These are phyloP conservation scores for Emericellopsis cladophorae DNA, from an alignment of 2,329 filamentous ascomycete species.

Conservation along the genomic window DNA sequence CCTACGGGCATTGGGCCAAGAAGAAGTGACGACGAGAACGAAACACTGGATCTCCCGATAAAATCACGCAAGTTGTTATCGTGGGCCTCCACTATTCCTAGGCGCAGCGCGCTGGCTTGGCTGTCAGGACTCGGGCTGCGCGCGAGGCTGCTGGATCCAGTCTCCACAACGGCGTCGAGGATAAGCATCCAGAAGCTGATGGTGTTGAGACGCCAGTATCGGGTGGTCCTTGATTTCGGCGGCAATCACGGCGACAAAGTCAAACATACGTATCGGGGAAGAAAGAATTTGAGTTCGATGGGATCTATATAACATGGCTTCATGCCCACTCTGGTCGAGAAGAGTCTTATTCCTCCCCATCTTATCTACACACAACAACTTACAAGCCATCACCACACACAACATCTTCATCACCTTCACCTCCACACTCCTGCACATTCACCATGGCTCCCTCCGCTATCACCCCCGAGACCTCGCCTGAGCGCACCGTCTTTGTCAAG, in stretches of 20 bases:
- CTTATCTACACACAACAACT: background rate
- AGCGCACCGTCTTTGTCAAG: slow-evolving; percentile 15
- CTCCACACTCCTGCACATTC: slow-evolving; percentile 4
- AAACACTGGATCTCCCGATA: slow-evolving; percentile 10
- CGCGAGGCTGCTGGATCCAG: background rate
- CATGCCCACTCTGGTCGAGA: no score
- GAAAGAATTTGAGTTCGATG: background rate
- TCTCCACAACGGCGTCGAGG: slow-evolving; percentile 1
- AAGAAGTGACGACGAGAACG: slow-evolving; percentile 6
- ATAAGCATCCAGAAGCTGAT: background rate
- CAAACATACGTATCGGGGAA: background rate
- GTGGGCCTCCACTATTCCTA: slow-evolving; percentile 8
- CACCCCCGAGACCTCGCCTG: slow-evolving; percentile 18
- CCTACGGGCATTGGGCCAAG: no score
- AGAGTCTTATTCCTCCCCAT: background rate
- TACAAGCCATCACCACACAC: background rate
- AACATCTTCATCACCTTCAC: slow-evolving; percentile 1
- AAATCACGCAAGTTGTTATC: slow-evolving; percentile 18
- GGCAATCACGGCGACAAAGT: background rate
- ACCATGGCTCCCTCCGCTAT: slow-evolving; percentile 22
- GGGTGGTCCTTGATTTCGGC: background rate
- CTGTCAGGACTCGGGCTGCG: background rate
- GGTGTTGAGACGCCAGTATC: background rate
- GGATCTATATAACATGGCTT: background rate
- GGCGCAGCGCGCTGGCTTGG: background rate